A percentile compares a stretch with the other conserved stretches of the same genome.
phyloP scores from a whole-genome alignment of 2,329 filamentous ascomycete genomes.

The Fusarium sp. region DNA sequence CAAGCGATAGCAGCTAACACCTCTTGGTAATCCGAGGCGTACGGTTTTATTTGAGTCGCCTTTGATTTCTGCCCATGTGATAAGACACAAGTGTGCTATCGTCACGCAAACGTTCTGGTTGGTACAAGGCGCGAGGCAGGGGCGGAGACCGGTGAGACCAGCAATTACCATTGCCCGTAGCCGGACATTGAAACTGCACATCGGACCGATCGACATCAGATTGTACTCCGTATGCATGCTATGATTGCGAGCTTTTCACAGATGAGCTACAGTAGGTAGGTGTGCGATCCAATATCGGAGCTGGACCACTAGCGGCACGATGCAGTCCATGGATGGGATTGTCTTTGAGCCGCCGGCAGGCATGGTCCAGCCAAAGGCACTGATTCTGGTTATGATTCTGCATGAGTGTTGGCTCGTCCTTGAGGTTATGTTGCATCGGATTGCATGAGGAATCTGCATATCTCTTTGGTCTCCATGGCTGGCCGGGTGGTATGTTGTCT shows the following conservation, averaged over 20 bases:
- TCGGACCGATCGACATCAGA: conserved; percentile 42
- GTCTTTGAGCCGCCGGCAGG: conserved; percentile 8
- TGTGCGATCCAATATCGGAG: conserved; percentile 15
- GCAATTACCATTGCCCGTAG: conserved; percentile 39
- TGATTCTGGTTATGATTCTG: not conserved
- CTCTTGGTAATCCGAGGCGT: conserved; percentile 6
- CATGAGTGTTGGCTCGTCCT: conserved; percentile 14
- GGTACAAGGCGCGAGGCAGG: conserved; percentile 39
- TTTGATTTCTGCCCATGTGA: conserved; percentile 43
- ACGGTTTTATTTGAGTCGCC: conserved; percentile 9
- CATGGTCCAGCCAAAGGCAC: conserved; percentile 11
- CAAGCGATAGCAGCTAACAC: conserved; percentile 29
- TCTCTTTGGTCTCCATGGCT: conserved; percentile 5
- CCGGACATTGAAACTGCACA: conserved; percentile 25
- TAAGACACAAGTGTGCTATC: conserved; percentile 42
- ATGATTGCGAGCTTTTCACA: conserved; percentile 17
- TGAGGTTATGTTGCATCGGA: conserved; percentile 12
- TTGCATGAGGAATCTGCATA: conserved; percentile 17
- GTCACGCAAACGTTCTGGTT: conserved; percentile 49
- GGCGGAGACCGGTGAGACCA: conserved; percentile 49
- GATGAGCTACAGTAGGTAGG: conserved; percentile 7
- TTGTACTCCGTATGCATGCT: conserved; percentile 17
- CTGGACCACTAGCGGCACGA: conserved; percentile 29
- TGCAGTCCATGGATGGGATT: conserved; percentile 13
- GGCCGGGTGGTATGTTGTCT: conserved; percentile 20